Base-by-base conservation (phyloP, 345 rosid species). In the Turnera subulata region DNA sequence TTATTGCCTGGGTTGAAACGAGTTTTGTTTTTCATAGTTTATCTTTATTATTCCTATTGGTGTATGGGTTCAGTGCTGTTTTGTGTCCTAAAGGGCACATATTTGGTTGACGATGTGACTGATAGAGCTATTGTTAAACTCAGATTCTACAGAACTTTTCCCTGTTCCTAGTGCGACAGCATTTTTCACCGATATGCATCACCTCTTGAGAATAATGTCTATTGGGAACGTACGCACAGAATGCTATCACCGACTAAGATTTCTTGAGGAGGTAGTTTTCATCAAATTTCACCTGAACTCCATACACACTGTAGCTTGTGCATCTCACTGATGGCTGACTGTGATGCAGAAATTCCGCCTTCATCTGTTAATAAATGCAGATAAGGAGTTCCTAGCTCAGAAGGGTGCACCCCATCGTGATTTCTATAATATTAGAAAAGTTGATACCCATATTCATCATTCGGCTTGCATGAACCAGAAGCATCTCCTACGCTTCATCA, bases 161-260 rank as follows among this genome's bases (percentile, higher is more conserved):
- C 81, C 81, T 14, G 91, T 91, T 66, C 89, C 85, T 58, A 89
- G 83, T 66, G 94, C 97, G 19, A 85, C 89, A 42, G 59, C 77
- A 22, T 91, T 91, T 76, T 91, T 91, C 78, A 91, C 97, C 4
- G 94, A 88, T 68, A 65, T 91, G 76, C 97, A 91, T 74, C 71
- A 58, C 46, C 67, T 91, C 47, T 94, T 91, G 71, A 78, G 82
- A 53, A 89, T 88, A 60, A 81, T 84, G 68, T 91, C 97, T 40
- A 76, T 58, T 32, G 84, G 84, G 63, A 76, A 76, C 73, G 80
- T 71, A 42, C 78, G 84, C 26, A 64, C 81, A 73, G 68, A 66
- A 38, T 79, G 84, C 69, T 59, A 76, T 65, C 84, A 65, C 65
- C 62, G 79, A 45, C 77, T 79, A 42, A 57, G 80, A 54, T 76